Conservation (phyloP, 768 basidiomycete species). For the Suillus variegatus region DNA sequence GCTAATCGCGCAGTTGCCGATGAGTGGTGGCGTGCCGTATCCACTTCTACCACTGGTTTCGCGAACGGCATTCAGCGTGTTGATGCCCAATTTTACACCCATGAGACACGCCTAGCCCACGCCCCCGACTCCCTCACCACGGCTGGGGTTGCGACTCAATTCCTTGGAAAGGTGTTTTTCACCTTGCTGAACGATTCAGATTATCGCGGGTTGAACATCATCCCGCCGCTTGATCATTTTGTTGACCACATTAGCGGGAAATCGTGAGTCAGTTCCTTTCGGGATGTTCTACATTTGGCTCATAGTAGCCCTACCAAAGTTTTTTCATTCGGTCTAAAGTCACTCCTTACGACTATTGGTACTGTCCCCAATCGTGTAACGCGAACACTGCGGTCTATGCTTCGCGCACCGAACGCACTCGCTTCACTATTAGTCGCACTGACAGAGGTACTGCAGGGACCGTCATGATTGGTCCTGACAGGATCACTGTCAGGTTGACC, state of each 20-base stretch:
- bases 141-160: neutral
- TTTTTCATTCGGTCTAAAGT: too few species aligned
- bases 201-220: neutral
- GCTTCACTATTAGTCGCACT: too few species aligned
- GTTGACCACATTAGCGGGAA: neutral
- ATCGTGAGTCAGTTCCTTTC: neutral
- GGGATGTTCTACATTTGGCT: neutral
- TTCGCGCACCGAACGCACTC: too few species aligned
- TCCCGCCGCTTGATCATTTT: neutral
- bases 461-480: neutral
- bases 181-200: neutral
- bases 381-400: too few species aligned
- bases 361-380: too few species aligned
- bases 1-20: slow-evolving; percentile 22
- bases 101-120: neutral
- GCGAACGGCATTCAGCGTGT: neutral
- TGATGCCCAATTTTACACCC: neutral
- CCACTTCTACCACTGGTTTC: neutral
- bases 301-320: neutral
- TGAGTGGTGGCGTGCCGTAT: slow-evolving; percentile 27
- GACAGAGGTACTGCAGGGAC: too few species aligned
- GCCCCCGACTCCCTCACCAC: too few species aligned
- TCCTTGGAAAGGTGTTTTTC: neutral
- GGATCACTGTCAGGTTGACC: neutral
- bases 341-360: too few species aligned